Base-by-base conservation (phyloP, 2,329 filamentous ascomycete species). In the Aureobasidium subglaciale region DNA sequence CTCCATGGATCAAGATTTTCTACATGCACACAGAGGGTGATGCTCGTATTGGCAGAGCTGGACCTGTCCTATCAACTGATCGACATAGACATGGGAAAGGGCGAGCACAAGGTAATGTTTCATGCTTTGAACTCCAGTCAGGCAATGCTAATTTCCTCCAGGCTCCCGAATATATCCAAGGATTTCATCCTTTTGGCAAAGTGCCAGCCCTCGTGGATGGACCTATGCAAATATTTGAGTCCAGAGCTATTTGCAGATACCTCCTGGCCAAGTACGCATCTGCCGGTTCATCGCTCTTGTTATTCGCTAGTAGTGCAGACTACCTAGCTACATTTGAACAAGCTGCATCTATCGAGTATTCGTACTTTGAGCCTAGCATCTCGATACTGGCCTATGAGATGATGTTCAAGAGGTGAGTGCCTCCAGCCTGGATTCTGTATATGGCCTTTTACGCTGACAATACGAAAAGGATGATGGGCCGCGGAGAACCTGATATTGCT, bases 181-280 rank as follows among this genome's bases (percentile, higher is more conserved):
- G 15, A 9, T n/a, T 45, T 7, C 41, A 32, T 18, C 41, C 25
- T 5, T 35, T 37, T 9, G 45, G 45, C 2, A 35, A 37, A 25
- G 64, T 71, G 7, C 64, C 70, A 2, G 60, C 69, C 32, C 62
- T 70, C 18, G 59, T 63, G 40, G 61, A 65, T 57, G 62, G 56
- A 25, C 61, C 62, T 8, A 62, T 67, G 56, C 61, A 60, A 24
- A 60, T 70, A 49, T 70, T 68, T 59, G 67, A 69, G 46, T 67
- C 65, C 22, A 63, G 61, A 5, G 63, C 63, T 35, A 70, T 70
- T 37, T 59, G 66, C 24, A 63, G 63, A 56, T 68, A 66, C 42
- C 60, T 69, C 24, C 63, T 68, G 56, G 61, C 65, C 20, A 61
- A 62, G 22, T 66, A 60, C 37, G 64, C 65, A 2, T 56, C 24